Evolutionary conservation across 352 stramenopile genomes (phyloP).

Genomic region (Phytophthora quininea): DNA sequence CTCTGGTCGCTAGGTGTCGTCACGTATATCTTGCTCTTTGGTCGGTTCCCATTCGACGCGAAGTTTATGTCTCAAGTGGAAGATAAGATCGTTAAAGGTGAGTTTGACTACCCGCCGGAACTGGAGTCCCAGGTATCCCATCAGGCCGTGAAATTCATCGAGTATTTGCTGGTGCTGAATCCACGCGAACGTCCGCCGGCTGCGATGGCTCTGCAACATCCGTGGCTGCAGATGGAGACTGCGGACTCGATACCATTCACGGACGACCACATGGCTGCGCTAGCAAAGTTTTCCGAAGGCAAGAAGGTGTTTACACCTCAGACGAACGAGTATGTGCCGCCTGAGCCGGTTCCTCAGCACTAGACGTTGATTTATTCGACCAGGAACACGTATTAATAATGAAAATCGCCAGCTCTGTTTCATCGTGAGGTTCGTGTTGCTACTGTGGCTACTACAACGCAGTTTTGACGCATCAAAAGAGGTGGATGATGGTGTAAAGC

Average conservation of each 20-base stretch:
- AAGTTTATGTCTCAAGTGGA: slow-evolving; percentile 85
- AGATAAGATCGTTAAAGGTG: slow-evolving; percentile 76
- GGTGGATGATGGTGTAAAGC: slow-evolving; percentile 82
- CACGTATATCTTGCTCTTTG: slow-evolving; percentile 78
- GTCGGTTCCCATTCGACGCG: slow-evolving; percentile 75
- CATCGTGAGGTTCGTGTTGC: slow-evolving; percentile 1
- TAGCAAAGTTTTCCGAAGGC: slow-evolving; percentile 54
- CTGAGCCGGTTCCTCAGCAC: slow-evolving; percentile 23
- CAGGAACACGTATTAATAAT: too few species aligned
- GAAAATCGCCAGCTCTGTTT: too few species aligned
- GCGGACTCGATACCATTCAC: slow-evolving; percentile 42
- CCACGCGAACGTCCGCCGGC: slow-evolving; percentile 65
- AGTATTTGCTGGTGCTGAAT: slow-evolving; percentile 71
- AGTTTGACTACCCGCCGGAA: slow-evolving; percentile 64
- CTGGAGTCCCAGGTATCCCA: slow-evolving; percentile 58
- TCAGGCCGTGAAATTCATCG: slow-evolving; percentile 79
- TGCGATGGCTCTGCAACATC: slow-evolving; percentile 66
- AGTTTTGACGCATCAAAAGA: slow-evolving; percentile 51
- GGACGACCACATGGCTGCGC: slow-evolving; percentile 49
- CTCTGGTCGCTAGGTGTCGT: slow-evolving; percentile 82
- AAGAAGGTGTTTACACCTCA: slow-evolving; percentile 42
- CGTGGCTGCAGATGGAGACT: slow-evolving; percentile 65
- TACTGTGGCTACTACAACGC: slow-evolving; percentile 15
- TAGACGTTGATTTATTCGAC: neutral
- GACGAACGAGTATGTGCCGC: slow-evolving; percentile 28